Evolutionary conservation across 2,329 filamentous ascomycete species (phyloP), one percentile per base, ranked within the genome.

Genomic region (Pyricularia pennisetigena): DNA sequence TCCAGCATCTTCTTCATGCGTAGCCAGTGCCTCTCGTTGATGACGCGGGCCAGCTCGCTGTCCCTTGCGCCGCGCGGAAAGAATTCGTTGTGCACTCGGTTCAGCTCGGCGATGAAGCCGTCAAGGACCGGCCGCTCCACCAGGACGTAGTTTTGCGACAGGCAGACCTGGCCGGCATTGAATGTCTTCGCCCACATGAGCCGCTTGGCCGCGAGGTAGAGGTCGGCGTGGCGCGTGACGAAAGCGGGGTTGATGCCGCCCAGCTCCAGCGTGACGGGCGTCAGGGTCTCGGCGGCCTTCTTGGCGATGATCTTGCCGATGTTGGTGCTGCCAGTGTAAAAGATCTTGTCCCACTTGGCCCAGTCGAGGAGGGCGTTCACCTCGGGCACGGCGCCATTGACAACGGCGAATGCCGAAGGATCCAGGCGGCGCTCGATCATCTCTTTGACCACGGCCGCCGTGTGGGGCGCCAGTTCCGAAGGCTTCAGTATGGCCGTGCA

Each of bases 301-400:
- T 94, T 89, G 65, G 92, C 87, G 67, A 98, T 89, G 74, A 98
- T 94, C 75, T 90, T 93, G 75, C 92, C 95, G 23, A 97, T 93
- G 30, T 77, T 81, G 67, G 85, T 85, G 74, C 88, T 89, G 68
- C 95, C 95, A 0, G 95, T 99, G 82, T 97, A 99, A 82, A 95
- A 94, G 75, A 99, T 96, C 85, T 97, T 98, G 81, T 96, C 94
- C 90, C 94, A 99, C 78, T 94, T 94, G 81, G 93, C 87, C 57
- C 57, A 61, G 69, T 94, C 88, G 41, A 99, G 85, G 63, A 98
- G 81, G 14, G 88, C 88, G 64, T 91, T 92, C 4, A 91, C 93
- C 82, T 97, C 93, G 4, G 89, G 84, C 24, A 97, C 80, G 30
- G 82, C 88, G 70, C 95, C 95, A 76, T 97, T 95, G 72, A 97